phyloP scores from a whole-genome alignment of 495 filamentous ascomycete species.

The Lophium mytilinum region DNA sequence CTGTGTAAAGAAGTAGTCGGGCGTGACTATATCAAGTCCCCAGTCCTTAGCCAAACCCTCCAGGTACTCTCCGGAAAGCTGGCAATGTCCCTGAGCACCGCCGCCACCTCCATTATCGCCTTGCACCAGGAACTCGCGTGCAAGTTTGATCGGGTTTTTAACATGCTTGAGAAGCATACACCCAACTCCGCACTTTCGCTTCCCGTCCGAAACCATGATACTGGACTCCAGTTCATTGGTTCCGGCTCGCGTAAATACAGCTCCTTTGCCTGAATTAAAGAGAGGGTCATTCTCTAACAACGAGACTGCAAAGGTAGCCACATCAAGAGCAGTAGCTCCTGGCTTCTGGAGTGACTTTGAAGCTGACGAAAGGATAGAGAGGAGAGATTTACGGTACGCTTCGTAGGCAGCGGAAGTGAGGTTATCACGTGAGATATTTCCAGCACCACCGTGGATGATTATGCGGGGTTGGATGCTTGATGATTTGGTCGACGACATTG shows the following conservation, averaged over 20 bases:
- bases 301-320: slow-evolving; percentile 66
- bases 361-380: slow-evolving; percentile 47
- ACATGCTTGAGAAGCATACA: slow-evolving; percentile 63
- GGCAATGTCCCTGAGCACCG: slow-evolving; percentile 53
- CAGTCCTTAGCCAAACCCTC: slow-evolving; percentile 58
- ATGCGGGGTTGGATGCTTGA: slow-evolving; percentile 50
- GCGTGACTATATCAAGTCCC: slow-evolving; percentile 59
- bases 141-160: slow-evolving; percentile 72
- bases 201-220: slow-evolving; percentile 75
- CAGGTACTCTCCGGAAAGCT: slow-evolving; percentile 57
- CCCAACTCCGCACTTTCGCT: slow-evolving; percentile 67
- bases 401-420: slow-evolving; percentile 54
- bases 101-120: slow-evolving; percentile 41
- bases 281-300: slow-evolving; percentile 73
- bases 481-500: neutral
- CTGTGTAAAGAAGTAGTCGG: slow-evolving; percentile 71
- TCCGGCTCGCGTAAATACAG: slow-evolving; percentile 76
- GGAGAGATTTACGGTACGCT: slow-evolving; percentile 54
- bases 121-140: slow-evolving; percentile 59
- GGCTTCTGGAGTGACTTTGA: slow-evolving; percentile 34
- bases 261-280: slow-evolving; percentile 80
- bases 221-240: slow-evolving; percentile 81
- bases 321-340: slow-evolving; percentile 51
- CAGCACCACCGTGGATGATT: slow-evolving; percentile 86
- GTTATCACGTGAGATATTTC: slow-evolving; percentile 62